These are phyloP conservation scores for Penicillium subrubescens DNA, from an alignment of 495 filamentous ascomycete genomes.

Conservation along the genomic window DNA sequence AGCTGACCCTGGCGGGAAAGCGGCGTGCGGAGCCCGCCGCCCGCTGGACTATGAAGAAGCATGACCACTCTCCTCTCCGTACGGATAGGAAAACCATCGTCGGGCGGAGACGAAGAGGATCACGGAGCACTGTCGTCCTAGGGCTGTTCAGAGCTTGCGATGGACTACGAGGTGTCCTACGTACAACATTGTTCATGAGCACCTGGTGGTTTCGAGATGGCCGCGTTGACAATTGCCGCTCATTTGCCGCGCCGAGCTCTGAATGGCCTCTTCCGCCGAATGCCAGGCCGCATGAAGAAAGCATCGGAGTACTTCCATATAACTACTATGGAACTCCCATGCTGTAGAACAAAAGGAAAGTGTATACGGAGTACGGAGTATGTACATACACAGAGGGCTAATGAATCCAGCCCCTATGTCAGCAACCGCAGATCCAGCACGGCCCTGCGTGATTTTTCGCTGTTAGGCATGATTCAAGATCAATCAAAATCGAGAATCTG, in stretches of 20 bases:
- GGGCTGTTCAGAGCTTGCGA: background rate
- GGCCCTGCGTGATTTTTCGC: slow-evolving; percentile 19
- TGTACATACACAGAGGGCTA: background rate
- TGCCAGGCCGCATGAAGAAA: background rate
- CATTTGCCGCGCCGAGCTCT: slow-evolving; percentile 12
- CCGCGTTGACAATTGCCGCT: slow-evolving; percentile 19
- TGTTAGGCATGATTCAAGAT: background rate
- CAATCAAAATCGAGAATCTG: background rate
- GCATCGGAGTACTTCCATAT: slow-evolving; percentile 1
- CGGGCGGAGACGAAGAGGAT: slow-evolving; percentile 16
- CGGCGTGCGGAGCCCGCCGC: slow-evolving; percentile 30
- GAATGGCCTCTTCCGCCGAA: slow-evolving; percentile 31
- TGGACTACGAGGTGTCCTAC: background rate
- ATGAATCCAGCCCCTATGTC: background rate
- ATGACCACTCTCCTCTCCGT: background rate
- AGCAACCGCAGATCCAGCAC: slow-evolving; percentile 7
- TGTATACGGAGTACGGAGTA: no score
- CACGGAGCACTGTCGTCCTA: slow-evolving; percentile 7
- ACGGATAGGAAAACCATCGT: slow-evolving; percentile 7
- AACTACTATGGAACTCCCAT: background rate
- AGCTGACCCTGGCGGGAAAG: slow-evolving; percentile 13
- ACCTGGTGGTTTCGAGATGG: slow-evolving; percentile 2
- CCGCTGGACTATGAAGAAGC: background rate
- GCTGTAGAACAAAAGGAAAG: background rate
- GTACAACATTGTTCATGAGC: background rate